Percentiles rank a stretch among this genome's conserved stretches.
Conservation (phyloP, 2,329 filamentous ascomycete species). For the Lachnellula subtilissima region DNA sequence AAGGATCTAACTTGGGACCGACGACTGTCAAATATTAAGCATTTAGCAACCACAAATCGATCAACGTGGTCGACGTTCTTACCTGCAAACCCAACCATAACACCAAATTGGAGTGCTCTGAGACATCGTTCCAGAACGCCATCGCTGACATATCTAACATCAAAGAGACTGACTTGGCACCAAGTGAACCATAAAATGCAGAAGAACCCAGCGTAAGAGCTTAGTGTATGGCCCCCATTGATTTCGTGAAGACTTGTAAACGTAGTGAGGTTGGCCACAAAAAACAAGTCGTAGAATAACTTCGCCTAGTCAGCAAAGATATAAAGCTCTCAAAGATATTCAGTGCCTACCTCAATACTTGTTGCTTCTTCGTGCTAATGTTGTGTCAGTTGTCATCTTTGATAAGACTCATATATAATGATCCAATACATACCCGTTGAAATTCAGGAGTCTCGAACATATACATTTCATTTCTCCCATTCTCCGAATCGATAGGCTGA, state of each 20-base stretch:
- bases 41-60: background rate
- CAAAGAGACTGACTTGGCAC: slow-evolving; percentile 54
- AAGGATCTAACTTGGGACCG: slow-evolving; percentile 38
- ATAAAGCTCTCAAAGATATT: no score
- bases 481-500: no score
- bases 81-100: background rate
- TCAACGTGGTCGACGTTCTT: background rate
- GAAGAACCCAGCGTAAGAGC: slow-evolving; percentile 49
- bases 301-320: no score
- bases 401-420: no score
- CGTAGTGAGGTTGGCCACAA: slow-evolving; percentile 55
- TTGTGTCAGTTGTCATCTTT: no score
- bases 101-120: slow-evolving; percentile 42
- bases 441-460: no score
- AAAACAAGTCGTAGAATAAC: slow-evolving; percentile 54
- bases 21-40: slow-evolving; percentile 31
- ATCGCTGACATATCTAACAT: slow-evolving; percentile 53
- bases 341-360: slow-evolving; percentile 30
- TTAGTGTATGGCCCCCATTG: slow-evolving; percentile 42
- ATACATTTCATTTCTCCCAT: no score
- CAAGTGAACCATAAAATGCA: slow-evolving; percentile 51
- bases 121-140: slow-evolving; percentile 49
- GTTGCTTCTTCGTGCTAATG: slow-evolving; percentile 17
- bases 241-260: slow-evolving; percentile 53
- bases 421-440: no score